Conservation (phyloP, 805 yeast species). For the Wickerhamomyces kurtzmanii region DNA sequence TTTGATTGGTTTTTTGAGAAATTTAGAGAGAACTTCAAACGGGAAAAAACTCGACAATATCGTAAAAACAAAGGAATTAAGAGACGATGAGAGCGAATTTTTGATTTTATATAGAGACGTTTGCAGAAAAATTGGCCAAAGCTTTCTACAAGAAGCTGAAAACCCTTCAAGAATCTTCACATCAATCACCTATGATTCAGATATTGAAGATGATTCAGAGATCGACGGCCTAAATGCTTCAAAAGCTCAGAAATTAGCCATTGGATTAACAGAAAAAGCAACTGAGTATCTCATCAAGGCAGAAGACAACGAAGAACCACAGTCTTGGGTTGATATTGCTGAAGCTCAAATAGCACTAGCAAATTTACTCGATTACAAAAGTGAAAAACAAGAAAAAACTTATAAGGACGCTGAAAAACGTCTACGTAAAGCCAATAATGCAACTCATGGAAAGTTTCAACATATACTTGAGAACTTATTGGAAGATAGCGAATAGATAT, state of each 20-base stretch:
- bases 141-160: constrained; percentile 57
- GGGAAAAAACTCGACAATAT: constrained; percentile 3
- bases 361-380: constrained; percentile 56
- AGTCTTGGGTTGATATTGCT: constrained; percentile 74
- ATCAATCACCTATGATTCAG: constrained; percentile 48
- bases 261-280: constrained; percentile 39
- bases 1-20: constrained; percentile 35
- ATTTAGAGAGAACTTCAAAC: constrained; percentile 8
- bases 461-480: constrained; percentile 49
- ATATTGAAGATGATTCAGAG: constrained; percentile 22
- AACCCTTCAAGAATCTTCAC: constrained; percentile 45
- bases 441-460: constrained; percentile 67
- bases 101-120: constrained; percentile 26
- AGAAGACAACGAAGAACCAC: constrained; percentile 65
- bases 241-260: constrained; percentile 40
- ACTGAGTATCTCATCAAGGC: constrained; percentile 47
- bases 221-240: constrained; percentile 17
- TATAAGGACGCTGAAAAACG: constrained; percentile 64
- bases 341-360: constrained; percentile 80
- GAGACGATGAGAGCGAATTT: constrained; percentile 9
- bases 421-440: constrained; percentile 65
- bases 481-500: constrained; percentile 7
- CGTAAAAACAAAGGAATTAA: constrained; percentile 5
- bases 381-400: constrained; percentile 54
- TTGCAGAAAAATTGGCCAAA: constrained; percentile 48